Conservation (phyloP, 495 filamentous ascomycete species). For the Pyrenopolyporus hunteri region DNA sequence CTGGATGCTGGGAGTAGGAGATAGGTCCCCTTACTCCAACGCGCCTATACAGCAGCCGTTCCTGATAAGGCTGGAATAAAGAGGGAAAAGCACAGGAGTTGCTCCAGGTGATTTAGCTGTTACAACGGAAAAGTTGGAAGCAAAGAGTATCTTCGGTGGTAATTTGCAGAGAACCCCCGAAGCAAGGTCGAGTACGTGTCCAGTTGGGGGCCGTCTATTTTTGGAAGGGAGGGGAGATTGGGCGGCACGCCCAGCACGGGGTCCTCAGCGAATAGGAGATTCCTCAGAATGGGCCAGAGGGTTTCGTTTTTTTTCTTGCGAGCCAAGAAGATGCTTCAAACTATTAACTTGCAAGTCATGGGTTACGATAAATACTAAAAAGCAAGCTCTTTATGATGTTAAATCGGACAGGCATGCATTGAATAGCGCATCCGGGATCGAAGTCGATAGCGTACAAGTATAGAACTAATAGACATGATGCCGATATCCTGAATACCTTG, state of each 20-base stretch:
- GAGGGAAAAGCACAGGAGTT: background rate
- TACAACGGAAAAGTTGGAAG: constrained; percentile 9
- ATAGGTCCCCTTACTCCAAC: constrained; percentile 29
- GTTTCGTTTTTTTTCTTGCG: constrained; percentile 11
- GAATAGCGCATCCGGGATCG: background rate
- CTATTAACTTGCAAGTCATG: constrained; percentile 19
- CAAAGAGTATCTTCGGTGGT: constrained; percentile 8
- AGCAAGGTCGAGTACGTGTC: constrained; percentile 3
- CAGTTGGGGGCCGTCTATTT: constrained; percentile 10
- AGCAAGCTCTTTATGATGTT: constrained; percentile 5
- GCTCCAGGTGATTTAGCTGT: constrained; percentile 5
- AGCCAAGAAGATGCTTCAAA: constrained; percentile 11
- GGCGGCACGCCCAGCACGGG: constrained; percentile 12
- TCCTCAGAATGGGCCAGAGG: background rate
- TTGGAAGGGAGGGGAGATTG: constrained; percentile 15
- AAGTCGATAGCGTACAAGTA: background rate
- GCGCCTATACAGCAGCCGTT: background rate
- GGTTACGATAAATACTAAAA: constrained; percentile 24
- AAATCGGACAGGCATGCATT: background rate
- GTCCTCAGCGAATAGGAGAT: constrained; percentile 11
- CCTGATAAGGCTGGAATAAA: background rate
- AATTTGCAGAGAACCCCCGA: background rate
- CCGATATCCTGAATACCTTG: no score
- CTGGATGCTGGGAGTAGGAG: constrained; percentile 64
- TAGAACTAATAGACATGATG: background rate